Evolutionary conservation across 1,284 basidiomycete genomes (phyloP), one percentile per base, ranked within the genome.

Genomic region (Psilocybe mexicana): DNA sequence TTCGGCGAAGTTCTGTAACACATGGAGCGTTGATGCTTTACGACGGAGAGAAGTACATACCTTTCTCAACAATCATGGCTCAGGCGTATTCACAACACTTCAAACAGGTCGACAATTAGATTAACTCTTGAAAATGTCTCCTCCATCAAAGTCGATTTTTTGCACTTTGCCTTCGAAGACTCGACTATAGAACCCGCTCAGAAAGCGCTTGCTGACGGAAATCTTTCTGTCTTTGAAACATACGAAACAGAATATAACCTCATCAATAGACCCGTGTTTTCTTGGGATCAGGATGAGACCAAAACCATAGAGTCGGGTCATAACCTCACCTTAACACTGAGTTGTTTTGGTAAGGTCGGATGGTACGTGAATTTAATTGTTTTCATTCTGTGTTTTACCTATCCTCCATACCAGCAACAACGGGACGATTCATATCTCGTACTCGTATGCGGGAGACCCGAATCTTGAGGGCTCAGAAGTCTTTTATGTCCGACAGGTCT

Each of bases 21-120:
- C 92, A 96, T 67, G 93, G 93, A 2, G 93, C 94, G 0, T 77
- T 98, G 28, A 96, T 96, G 90, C 76, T 99, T 53, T 96, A 94
- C 68, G 86, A 96, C 54, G 96, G 96, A 44, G 96, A 99, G 78
- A 86, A 76, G 91, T 94, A 62, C 61, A 86, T 75, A 33, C 35
- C 30, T 35, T 18, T 18, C 18, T 18, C 18, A 18, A 18, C n/a
- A 47, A 25, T 1, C 46, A 18, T 10, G 50, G n/a, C 35, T 11
- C n/a, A 51, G 58, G 23, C 48, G 56, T 36, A 44, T 63, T 56
- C 58, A 69, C 54, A 47, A 24, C 42, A 49, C 36, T 36, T 91
- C 66, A 33, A 43, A 24, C 63, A 96, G 94, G 67, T 90, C 90
- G 1, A 84, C 76, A 0, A 87, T 98, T 52, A 87, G 88, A 3